Percentiles rank a stretch among this genome's conserved stretches.
Conservation (phyloP, 2,329 filamentous ascomycete species). For the Aspergillus ochraceus region DNA sequence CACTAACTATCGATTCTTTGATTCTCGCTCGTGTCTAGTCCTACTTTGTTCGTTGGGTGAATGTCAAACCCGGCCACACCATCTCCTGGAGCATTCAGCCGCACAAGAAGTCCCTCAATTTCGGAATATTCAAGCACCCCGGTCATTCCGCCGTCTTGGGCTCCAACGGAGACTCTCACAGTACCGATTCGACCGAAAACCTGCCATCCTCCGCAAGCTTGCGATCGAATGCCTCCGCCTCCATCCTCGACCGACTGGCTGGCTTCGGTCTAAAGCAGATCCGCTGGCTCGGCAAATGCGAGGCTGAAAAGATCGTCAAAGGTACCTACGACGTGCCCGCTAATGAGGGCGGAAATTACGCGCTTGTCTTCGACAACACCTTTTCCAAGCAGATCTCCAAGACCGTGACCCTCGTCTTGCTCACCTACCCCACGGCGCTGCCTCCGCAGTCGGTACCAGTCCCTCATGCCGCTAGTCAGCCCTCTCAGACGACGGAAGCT, state of each 20-base stretch:
- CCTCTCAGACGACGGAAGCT: constrained; percentile 47
- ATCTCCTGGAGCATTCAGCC: constrained; percentile 98
- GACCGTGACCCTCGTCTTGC: constrained; percentile 87
- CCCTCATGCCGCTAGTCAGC: constrained; percentile 40
- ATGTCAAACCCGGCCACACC: constrained; percentile 84
- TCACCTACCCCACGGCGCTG: constrained; percentile 83
- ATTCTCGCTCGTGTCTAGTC: constrained; percentile 73
- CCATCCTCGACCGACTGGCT: constrained; percentile 66
- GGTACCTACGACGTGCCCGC: constrained; percentile 78
- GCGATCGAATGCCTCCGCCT: constrained; percentile 68
- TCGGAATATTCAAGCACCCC: constrained; percentile 96
- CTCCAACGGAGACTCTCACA: constrained; percentile 43
- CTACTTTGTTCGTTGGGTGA: constrained; percentile 97
- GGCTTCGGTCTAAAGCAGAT: constrained; percentile 63
- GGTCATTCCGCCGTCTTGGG: constrained; percentile 61
- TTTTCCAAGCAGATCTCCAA: constrained; percentile 96
- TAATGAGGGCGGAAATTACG: constrained; percentile 87
- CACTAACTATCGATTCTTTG: constrained; percentile 20
- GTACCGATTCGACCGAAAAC: constrained; percentile 40
- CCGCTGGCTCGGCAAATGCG: constrained; percentile 88
- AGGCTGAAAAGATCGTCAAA: constrained; percentile 91
- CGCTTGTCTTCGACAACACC: constrained; percentile 96
- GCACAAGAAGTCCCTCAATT: constrained; percentile 98
- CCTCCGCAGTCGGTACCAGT: constrained; percentile 47
- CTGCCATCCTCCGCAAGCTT: constrained; percentile 40